Evolutionary conservation across 1,139 yeast species (phyloP), one percentile per base, ranked within the genome.

Genomic region (Neolecta irregularis): DNA sequence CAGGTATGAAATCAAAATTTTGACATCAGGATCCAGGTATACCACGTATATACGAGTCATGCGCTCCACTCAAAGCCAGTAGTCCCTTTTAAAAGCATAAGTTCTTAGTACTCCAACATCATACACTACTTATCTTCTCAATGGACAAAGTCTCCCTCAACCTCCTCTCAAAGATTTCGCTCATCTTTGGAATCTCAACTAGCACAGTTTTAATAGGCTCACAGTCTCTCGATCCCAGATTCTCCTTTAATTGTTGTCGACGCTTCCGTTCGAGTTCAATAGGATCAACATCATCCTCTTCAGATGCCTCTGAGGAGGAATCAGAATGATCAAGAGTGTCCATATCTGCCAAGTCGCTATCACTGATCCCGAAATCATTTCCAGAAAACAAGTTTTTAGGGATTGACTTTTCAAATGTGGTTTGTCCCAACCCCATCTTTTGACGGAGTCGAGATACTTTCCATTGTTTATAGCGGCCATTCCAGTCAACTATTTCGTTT

Each of bases 271-370:
- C 46, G 13, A 43, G 43, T 24, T 44, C 46, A 15, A 44, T 36
- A 16, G 46, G 46, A 34, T 43, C 46, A 15, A 37, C 38, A 16
- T 33, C 31, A 11, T 41, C 47, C 8, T 33, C n/a, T 13, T n/a
- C 31, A n/a, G n/a, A n/a, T 12, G 36, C 41, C 26, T 34, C 39
- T 30, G 28, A 20, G n/a, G 41, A 24, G 25, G 24, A 20, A 15
- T 20, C 40, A 4, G 11, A 30, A 2, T 24, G 33, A 4, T 36
- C 48, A n/a, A 41, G 45, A 6, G 41, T 46, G 11, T 42, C 47
- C 5, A 72, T 56, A 41, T 74, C 83, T 24, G 65, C 63, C 28
- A 74, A 45, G 42, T 76, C 85, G 12, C 66, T 67, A 11, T 60
- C 63, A 37, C 65, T 62, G 4, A 77, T 47, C 0, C 91, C 92